Percentiles rank a stretch among this genome's conserved stretches.
Evolutionary conservation across 148 eudicot species (phyloP).

Genomic region (Polygonum maritimum): DNA sequence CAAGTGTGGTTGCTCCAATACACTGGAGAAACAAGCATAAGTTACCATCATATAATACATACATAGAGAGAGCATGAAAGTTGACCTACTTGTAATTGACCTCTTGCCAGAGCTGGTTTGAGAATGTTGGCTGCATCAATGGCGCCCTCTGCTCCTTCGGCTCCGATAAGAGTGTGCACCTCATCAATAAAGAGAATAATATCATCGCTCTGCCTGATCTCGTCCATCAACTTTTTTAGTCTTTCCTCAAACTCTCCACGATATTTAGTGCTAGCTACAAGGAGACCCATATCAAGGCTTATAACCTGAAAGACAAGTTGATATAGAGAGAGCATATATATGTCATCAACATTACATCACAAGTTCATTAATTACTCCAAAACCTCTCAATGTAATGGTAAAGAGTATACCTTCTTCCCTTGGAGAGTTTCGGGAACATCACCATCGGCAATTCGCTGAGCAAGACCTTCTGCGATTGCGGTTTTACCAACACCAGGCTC

Average conservation of each 20-base stretch:
- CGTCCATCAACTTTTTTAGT: slow-evolving; percentile 86
- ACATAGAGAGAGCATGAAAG: no score
- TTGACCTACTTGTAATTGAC: slow-evolving; percentile 73
- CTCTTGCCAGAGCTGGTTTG: slow-evolving; percentile 91
- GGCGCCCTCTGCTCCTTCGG: slow-evolving; percentile 91
- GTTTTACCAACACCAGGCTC: slow-evolving; percentile 65
- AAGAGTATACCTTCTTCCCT: slow-evolving; percentile 62
- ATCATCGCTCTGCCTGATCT: slow-evolving; percentile 72
- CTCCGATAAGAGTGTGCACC: slow-evolving; percentile 88
- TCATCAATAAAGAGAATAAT: slow-evolving; percentile 84
- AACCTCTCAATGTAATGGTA: no score
- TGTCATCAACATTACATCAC: no score
- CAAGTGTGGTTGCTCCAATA: slow-evolving; percentile 92
- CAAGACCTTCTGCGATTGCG: slow-evolving; percentile 94
- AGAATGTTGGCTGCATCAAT: slow-evolving; percentile 92
- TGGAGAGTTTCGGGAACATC: slow-evolving; percentile 96
- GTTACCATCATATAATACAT: no score
- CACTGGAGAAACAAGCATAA: slow-evolving; percentile 42
- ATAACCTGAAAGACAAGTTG: slow-evolving; percentile 47
- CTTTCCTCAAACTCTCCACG: slow-evolving; percentile 95
- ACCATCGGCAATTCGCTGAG: slow-evolving; percentile 76
- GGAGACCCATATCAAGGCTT: slow-evolving; percentile 85
- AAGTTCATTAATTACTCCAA: no score
- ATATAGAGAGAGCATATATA: neutral
- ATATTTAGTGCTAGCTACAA: slow-evolving; percentile 89